Evolutionary conservation across 176 grass and related monocot genomes (phyloP).

Genomic region (Carex littledalei): DNA sequence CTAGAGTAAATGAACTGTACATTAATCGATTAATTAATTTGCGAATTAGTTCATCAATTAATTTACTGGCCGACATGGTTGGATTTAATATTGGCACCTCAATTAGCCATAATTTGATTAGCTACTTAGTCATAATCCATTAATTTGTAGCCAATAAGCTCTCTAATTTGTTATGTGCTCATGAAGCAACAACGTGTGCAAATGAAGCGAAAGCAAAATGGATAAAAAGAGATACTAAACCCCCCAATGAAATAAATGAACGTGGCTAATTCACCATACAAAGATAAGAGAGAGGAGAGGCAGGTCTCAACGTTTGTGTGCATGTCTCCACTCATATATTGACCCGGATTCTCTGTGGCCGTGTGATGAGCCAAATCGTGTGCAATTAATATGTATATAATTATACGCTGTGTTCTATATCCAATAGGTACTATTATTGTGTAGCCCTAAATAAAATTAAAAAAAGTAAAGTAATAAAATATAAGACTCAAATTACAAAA

Average conservation of each 20-base stretch:
- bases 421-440: too few relatives aligned
- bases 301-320: conserved; percentile 13
- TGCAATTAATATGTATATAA: too few relatives aligned
- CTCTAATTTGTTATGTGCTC: not conserved
- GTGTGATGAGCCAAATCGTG: not conserved
- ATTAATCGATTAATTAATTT: too few relatives aligned
- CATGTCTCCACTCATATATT: not conserved
- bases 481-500: not conserved
- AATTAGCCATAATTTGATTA: not conserved
- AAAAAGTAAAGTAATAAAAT: not conserved
- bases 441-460: not conserved
- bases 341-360: not conserved
- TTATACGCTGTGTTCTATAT: too few relatives aligned
- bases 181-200: not conserved
- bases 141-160: not conserved
- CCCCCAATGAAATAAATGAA: conserved; percentile 8
- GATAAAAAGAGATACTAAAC: not conserved
- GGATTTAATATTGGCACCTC: not conserved
- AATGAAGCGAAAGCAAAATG: not conserved
- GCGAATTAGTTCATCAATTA: not conserved
- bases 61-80: not conserved
- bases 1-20: too few relatives aligned
- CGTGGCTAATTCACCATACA: not conserved
- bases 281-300: conserved; percentile 1
- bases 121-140: not conserved